Evolutionary conservation across 371 early-diverging fungal species (phyloP), one percentile per base, ranked within the genome.

Genomic region (Mortierella sp.): DNA sequence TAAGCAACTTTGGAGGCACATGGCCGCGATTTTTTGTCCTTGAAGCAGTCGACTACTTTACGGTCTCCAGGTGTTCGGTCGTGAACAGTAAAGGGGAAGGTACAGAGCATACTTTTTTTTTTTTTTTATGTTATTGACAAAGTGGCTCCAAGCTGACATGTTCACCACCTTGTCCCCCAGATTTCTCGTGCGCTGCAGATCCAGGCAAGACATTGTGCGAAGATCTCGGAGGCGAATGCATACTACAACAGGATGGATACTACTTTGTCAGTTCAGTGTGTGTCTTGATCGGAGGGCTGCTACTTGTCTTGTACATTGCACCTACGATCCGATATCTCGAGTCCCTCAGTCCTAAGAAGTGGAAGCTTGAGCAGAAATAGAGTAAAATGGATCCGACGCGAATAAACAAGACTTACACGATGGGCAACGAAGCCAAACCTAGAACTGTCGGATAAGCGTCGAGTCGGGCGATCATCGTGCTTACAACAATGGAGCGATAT

Each of bases 1-100:
- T 98, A 62, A 92, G 91, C 72, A 98, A 98, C 80, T 93, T 98
- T 78, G 99, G 98, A 54, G 99, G 99, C 38, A 98, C 98, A 1
- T 98, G 96, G 97, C 97, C 98, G 0, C 89, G 91, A 42, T 96
- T 90, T 80, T 96, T 97, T 84, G 91, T 98, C 7, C 85, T 98
- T 52, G 88, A 94, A 69, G 91, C 96, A 3, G 96, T 97, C n/a
- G 98, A 97, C 79, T 86, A 87, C 54, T 93, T 94, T 64, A 96
- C 96, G 3, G 81, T 85, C 3, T 88, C 95, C 16, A 80, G 83
- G 0, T 93, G 94, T 60, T 78, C 82, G 23, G 65, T 90, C 3
- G 67, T 84, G 12, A 64, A 82, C 61, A 53, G 27, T 1, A 48
- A 71, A 26, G 82, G 74, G 9, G 65, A 80, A 72, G 71, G 87